phyloP scores from a whole-genome alignment of 306 rosid genomes.

The Prinsepia uniflora region DNA sequence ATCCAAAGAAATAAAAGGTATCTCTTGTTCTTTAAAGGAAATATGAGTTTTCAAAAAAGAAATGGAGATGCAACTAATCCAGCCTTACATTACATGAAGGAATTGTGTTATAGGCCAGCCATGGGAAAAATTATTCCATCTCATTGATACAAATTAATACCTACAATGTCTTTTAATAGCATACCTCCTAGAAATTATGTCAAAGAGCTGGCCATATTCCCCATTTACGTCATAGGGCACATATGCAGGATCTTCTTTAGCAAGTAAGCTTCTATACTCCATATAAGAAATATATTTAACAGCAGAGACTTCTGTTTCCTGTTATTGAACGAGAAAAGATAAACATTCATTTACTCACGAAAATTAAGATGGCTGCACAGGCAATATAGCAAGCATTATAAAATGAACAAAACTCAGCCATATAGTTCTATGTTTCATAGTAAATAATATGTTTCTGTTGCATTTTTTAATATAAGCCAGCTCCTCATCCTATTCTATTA shows the following conservation, averaged over 20 bases:
- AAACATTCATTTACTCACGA: slow-evolving; percentile 9
- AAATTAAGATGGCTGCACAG: not conserved
- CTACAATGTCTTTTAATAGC: slow-evolving; percentile 11
- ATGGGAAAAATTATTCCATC: not conserved
- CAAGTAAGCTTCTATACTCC: slow-evolving; percentile 64
- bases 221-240: slow-evolving; percentile 77
- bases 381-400: not conserved
- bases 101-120: not conserved
- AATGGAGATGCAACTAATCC: slow-evolving; percentile 2
- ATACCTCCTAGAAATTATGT: slow-evolving; percentile 67
- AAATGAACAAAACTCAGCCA: not conserved
- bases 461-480: not conserved
- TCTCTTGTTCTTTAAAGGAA: not conserved
- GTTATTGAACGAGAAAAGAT: slow-evolving; percentile 24
- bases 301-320: slow-evolving; percentile 94
- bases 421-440: not conserved
- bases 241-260: slow-evolving; percentile 62
- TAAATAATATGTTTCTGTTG: not conserved
- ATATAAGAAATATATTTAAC: slow-evolving; percentile 73
- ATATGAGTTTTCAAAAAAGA: not conserved
- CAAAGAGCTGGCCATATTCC: slow-evolving; percentile 74
- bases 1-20: not conserved
- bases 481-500: not conserved
- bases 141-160: not conserved
- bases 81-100: not conserved